Base-by-base conservation (phyloP, 2,329 filamentous ascomycete genomes). In the Ascochyta viciae-villosae region DNA sequence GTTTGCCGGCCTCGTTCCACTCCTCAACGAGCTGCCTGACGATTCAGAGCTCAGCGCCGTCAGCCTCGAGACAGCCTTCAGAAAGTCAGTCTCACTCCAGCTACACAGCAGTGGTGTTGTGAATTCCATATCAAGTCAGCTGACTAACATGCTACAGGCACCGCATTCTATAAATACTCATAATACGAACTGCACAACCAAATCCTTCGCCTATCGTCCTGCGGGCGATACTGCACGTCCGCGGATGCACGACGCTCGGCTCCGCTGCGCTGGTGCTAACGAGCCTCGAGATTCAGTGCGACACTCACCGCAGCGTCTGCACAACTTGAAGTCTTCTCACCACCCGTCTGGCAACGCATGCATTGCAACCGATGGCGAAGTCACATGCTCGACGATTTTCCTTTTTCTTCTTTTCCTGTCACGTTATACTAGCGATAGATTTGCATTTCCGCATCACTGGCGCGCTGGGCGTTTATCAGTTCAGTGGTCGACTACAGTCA, bases 1-100 rank as follows among this genome's bases (percentile, higher is more conserved):
- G 62, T 92, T 98, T 67, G 91, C 91, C 62, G 96, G 93, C 68
- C 81, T 98, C 48, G 91, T 95, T 0, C 93, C 94, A 50, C 83
- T 98, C 47, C 86, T 96, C 60, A 87, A 92, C 71, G 90, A 95
- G 82, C 89, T 97, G 43, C 92, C 93, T 2, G 80, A 82, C 29
- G 85, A 82, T 63, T 77, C 77, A 12, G 79, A 81, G 49, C 66
- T 82, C 16, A 81, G 74, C 63, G 77, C 83, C 8, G 75, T 82
- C 40, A 85, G 80, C 53, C 73, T 89, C 38, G 86, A 88, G 71
- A 80, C 80, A 50, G 73, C 84, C 33, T 75, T 89, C 67, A 82
- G 83, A 74, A 77, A 79, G 73, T 75, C 51, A 68, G 72, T 71
- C 52, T 29, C 12, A 35, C 15, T 27, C 38, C 50, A 48, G 45